Base-by-base conservation (phyloP, 2,329 filamentous ascomycete genomes). In the Xylariaceae sp. region DNA sequence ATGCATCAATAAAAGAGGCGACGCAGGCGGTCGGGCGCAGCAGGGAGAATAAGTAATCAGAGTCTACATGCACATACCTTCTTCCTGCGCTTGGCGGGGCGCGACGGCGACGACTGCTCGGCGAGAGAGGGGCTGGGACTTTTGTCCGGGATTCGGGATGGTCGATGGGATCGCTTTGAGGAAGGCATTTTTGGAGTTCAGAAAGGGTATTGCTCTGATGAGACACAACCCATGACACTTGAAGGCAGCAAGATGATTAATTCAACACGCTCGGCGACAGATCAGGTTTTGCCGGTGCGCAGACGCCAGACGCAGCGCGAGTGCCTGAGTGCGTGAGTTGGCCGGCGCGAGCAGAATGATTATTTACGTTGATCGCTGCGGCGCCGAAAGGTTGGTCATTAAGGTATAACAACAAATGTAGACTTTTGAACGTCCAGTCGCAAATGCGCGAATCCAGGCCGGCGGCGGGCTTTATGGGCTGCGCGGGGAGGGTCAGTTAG, bases 31-130 rank as follows among this genome's bases (percentile, higher is more conserved):
- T 22, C 2, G 21, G 12, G 22, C 18, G 41, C 46, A 48, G 57
- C 30, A 41, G 21, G 5, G 43, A 1, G 36, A 26, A n/a, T 16
- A 34, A 34, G 30, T 46, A 56, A 40, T 26, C 21, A 39, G 52
- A 42, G 36, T n/a, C n/a, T n/a, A 60, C 51, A 36, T 60, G 46
- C 29, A 56, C 68, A 45, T 69, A 81, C 80, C 76, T 80, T 83
- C 73, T 78, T 85, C 71, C 83, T 80, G 65, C 83, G 81, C 73
- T 86, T 86, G 10, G 77, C 72, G n/a, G 83, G 82, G 50, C 81
- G 78, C 54, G 76, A 80, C 13, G 83, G 82, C 3, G 83, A 85
- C 22, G 81, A 81, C 44, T 78, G 74, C 41, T 79, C 75, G 47
- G 67, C 64, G 41, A 67, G 64, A 42, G 70, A 67, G 49, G 68